A percentile compares a stretch with the other conserved stretches of the same genome.
These are phyloP conservation scores for Nakaseomyces glabratus DNA, from an alignment of 1,139 yeast genomes.

Conservation along the genomic window DNA sequence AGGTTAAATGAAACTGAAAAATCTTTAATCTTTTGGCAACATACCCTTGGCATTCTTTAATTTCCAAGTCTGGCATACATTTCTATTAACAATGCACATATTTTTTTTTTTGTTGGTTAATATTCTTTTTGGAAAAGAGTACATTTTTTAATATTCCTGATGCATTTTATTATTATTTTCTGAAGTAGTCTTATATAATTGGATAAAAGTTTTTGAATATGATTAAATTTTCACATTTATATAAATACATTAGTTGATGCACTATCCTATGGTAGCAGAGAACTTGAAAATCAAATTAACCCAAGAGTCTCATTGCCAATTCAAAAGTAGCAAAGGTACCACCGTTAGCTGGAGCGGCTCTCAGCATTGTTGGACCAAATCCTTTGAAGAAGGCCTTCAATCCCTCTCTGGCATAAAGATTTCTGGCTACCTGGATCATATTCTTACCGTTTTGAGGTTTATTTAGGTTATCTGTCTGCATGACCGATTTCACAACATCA, in stretches of 20 bases:
- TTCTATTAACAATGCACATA: too few species aligned
- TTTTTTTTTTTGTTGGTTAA: too few species aligned
- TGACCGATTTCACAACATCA: constrained; percentile 75
- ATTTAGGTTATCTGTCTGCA: constrained; percentile 74
- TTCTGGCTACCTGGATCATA: constrained; percentile 44
- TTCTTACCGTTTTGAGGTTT: constrained; percentile 30
- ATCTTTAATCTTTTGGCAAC: too few species aligned
- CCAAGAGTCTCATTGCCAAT: constrained; percentile 60
- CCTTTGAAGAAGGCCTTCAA: constrained; percentile 28
- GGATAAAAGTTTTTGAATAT: too few species aligned
- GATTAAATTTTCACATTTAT: too few species aligned
- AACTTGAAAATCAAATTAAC: too few species aligned
- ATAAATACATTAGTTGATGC: constrained; percentile 1
- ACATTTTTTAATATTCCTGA: too few species aligned
- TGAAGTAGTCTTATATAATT: too few species aligned
- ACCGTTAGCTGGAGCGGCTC: constrained; percentile 73
- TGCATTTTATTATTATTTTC: background rate
- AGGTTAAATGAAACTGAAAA: constrained; percentile 3
- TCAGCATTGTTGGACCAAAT: constrained; percentile 29
- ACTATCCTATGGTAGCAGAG: too few species aligned
- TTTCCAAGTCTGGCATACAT: too few species aligned
- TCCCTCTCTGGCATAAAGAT: constrained; percentile 33
- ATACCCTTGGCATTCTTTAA: too few species aligned
- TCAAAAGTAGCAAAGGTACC: constrained; percentile 92
- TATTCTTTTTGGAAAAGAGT: too few species aligned